A percentile compares a stretch with the other conserved stretches of the same genome.
phyloP scores from a whole-genome alignment of 768 basidiomycete genomes.

The Austroboletus festivus region DNA sequence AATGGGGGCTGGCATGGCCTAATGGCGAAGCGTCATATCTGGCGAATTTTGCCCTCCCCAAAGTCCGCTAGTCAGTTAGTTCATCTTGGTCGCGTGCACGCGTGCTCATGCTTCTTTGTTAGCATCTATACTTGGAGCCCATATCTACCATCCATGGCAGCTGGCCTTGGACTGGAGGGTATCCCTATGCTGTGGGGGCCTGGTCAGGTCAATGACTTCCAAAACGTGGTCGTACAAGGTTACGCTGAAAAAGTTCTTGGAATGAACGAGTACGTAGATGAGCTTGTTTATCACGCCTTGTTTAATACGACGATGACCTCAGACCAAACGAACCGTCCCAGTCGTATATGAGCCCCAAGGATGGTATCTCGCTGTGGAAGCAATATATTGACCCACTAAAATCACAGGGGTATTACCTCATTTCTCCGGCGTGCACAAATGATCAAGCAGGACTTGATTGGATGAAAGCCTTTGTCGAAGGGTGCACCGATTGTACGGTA shows the following conservation, averaged over 20 bases:
- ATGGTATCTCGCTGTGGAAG: conserved; percentile 59
- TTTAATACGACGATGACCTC: neutral
- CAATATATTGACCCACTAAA: conserved; percentile 62
- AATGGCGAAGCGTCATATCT: conserved; percentile 51
- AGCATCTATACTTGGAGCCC: conserved; percentile 73
- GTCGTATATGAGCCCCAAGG: conserved; percentile 54
- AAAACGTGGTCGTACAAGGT: conserved; percentile 42
- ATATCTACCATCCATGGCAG: conserved; percentile 38
- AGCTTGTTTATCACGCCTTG: neutral
- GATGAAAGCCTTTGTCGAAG: conserved; percentile 56
- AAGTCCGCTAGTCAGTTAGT: conserved; percentile 43
- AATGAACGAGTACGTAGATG: conserved; percentile 69
- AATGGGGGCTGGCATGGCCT: conserved; percentile 70
- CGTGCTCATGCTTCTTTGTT: neutral
- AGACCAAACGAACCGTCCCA: conserved; percentile 73
- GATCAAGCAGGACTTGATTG: conserved; percentile 61
- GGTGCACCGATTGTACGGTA: conserved; percentile 54
- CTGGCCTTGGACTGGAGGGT: conserved; percentile 47
- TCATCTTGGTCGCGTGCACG: neutral
- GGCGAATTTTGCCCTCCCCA: conserved; percentile 43
- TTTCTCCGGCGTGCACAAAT: conserved; percentile 70
- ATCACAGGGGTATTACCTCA: conserved; percentile 54
- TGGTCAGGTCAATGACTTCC: conserved; percentile 48
- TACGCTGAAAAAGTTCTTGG: conserved; percentile 60
- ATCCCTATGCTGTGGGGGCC: conserved; percentile 75